phyloP scores from a whole-genome alignment of 805 yeast genomes.

The Zygoascus bituminiphila region DNA sequence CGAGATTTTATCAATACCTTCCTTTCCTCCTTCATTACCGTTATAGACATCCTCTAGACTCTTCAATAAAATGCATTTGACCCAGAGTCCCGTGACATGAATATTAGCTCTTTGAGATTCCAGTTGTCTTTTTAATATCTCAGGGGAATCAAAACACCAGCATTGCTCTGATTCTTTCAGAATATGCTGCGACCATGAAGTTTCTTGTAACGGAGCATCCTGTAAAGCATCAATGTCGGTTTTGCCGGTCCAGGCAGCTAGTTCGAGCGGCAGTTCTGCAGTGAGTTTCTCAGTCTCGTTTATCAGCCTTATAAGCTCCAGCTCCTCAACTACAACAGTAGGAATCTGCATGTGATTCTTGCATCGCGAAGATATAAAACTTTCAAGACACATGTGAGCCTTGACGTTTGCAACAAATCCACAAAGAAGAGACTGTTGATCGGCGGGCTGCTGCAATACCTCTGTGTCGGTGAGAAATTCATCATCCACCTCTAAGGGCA shows the following conservation, averaged over 20 bases:
- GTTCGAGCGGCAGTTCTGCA: not conserved
- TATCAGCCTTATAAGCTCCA: not conserved
- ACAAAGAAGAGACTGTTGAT: constrained; percentile 14
- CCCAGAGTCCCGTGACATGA: constrained; percentile 10
- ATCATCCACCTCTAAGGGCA: constrained; percentile 76
- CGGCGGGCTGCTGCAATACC: constrained; percentile 39
- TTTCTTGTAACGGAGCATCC: not conserved
- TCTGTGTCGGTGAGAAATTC: constrained; percentile 62
- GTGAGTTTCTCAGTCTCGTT: not conserved
- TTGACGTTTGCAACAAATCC: constrained; percentile 8
- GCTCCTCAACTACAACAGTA: not conserved
- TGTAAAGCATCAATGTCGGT: not conserved
- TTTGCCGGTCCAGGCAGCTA: not conserved
- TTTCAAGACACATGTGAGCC: constrained; percentile 6
- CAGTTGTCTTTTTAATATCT: constrained; percentile 4
- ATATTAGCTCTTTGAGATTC: constrained; percentile 10
- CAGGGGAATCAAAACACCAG: not conserved
- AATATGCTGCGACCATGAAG: not conserved
- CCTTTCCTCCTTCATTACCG: not conserved
- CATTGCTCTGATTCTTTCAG: not conserved
- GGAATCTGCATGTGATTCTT: not conserved
- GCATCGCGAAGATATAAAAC: not conserved
- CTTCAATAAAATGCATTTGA: constrained; percentile 9
- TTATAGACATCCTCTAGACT: not conserved
- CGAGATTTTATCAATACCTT: not conserved